Evolutionary conservation across 768 basidiomycete species (phyloP).

Genomic region (Pleurotus pulmonarius): DNA sequence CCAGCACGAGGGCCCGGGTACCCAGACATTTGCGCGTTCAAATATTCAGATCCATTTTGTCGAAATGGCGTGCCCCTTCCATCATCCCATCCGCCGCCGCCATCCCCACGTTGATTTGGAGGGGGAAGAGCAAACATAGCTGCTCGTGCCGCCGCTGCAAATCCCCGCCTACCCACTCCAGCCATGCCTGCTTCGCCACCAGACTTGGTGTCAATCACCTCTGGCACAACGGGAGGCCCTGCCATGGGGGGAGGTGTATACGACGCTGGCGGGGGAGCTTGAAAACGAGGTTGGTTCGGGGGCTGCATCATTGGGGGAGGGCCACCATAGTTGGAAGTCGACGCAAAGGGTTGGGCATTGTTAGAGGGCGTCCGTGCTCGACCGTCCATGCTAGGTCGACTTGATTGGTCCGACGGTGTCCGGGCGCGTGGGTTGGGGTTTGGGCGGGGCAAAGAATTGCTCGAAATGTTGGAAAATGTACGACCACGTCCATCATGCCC

Average conservation of each 20-base stretch:
- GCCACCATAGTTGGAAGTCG: background rate
- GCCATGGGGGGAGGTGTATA: background rate
- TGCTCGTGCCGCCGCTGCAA: conserved; percentile 52
- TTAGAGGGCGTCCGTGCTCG: conserved; percentile 3
- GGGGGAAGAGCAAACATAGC: conserved; percentile 37
- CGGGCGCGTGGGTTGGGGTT: conserved; percentile 6
- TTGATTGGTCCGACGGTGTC: conserved; percentile 30
- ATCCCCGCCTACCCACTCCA: conserved; percentile 79
- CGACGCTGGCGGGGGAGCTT: background rate
- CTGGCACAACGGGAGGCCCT: conserved; percentile 12
- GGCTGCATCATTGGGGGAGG: conserved; percentile 1
- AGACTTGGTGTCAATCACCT: conserved; percentile 58
- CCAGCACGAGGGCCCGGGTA: background rate
- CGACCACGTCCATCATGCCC: conserved; percentile 16
- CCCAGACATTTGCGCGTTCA: conserved; percentile 1
- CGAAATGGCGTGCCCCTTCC: conserved; percentile 3
- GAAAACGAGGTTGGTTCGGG: background rate
- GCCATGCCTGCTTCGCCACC: conserved; percentile 88
- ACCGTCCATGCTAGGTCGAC: conserved; percentile 63
- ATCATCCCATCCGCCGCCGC: conserved; percentile 6
- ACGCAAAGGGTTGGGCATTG: background rate
- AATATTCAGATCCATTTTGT: conserved; percentile 1
- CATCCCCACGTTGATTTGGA: conserved; percentile 5
- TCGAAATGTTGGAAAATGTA: conserved; percentile 12
- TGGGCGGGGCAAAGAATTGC: conserved; percentile 6